These are phyloP conservation scores for Moringa oleifera DNA, from an alignment of 345 rosid genomes.

Conservation along the genomic window DNA sequence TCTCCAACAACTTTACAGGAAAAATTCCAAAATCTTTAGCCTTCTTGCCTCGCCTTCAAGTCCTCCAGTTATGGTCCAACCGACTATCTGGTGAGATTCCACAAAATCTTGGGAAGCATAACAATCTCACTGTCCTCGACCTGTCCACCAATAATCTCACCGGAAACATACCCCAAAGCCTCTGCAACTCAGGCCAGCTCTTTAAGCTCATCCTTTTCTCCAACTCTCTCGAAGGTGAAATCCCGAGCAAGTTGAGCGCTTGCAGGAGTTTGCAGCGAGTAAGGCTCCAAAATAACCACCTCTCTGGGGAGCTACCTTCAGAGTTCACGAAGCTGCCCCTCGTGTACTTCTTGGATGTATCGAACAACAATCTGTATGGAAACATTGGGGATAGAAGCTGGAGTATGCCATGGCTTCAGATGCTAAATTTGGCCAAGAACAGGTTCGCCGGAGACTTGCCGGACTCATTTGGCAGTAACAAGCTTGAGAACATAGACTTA, in stretches of 20 bases:
- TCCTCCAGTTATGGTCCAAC: conserved; percentile 90
- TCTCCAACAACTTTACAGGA: conserved; percentile 67
- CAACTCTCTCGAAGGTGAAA: conserved; percentile 51
- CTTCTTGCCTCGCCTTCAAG: conserved; percentile 66
- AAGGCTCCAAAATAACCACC: conserved; percentile 62
- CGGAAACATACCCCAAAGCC: conserved; percentile 55
- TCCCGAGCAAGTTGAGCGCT: conserved; percentile 45
- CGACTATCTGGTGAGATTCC: conserved; percentile 63
- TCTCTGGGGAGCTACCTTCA: conserved; percentile 47
- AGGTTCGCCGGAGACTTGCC: conserved; percentile 59
- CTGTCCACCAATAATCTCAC: conserved; percentile 76
- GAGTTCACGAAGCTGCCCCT: conserved; percentile 51
- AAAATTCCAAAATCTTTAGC: conserved; percentile 53
- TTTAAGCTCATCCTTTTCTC: conserved; percentile 83
- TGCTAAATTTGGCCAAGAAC: conserved; percentile 67
- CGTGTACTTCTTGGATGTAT: conserved; percentile 75
- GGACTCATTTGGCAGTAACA: conserved; percentile 43
- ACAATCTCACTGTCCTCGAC: conserved; percentile 71
- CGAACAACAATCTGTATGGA: conserved; percentile 61
- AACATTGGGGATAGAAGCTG: conserved; percentile 38
- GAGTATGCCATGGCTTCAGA: conserved; percentile 72
- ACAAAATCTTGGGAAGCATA: conserved; percentile 49
- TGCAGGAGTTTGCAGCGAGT: conserved; percentile 68
- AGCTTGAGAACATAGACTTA: conserved; percentile 57
- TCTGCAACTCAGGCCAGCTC: conserved; percentile 65